A percentile compares a stretch with the other conserved stretches of the same genome.
phyloP scores from a whole-genome alignment of 2,329 filamentous ascomycete genomes.

The Rhexocercosporidium sp. region DNA sequence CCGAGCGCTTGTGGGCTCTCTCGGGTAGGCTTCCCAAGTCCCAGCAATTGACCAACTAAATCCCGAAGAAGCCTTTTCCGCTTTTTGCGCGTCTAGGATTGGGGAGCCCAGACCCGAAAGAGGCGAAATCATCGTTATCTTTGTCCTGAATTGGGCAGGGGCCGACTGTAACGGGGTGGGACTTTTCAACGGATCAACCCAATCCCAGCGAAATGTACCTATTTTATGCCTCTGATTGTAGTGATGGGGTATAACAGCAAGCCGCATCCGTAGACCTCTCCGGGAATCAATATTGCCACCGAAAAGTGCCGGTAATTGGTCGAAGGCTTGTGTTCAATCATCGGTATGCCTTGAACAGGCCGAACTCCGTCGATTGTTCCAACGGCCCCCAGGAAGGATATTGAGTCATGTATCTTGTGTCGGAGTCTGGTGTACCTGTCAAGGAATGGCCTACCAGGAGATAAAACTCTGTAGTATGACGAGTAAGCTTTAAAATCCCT shows the following conservation, averaged over 20 bases:
- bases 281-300: not conserved
- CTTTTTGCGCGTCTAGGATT: not conserved
- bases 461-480: no score
- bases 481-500: no score
- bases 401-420: no score
- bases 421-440: no score
- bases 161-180: not conserved
- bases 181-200: not conserved
- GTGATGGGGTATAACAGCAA: not conserved
- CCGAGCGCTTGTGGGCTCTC: slow-evolving; percentile 11
- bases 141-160: not conserved
- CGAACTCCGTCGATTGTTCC: no score
- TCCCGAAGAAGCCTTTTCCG: not conserved
- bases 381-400: no score
- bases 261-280: not conserved
- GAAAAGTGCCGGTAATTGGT: not conserved
- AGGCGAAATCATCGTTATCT: slow-evolving; percentile 5
- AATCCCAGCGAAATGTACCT: not conserved
- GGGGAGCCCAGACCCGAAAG: not conserved
- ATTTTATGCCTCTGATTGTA: not conserved
- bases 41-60: not conserved
- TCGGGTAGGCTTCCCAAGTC: not conserved
- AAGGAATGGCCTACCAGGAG: no score
- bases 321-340: not conserved
- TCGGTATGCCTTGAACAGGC: no score